Conservation (phyloP, 1,284 basidiomycete species). For the Cryptococcus sp. region DNA sequence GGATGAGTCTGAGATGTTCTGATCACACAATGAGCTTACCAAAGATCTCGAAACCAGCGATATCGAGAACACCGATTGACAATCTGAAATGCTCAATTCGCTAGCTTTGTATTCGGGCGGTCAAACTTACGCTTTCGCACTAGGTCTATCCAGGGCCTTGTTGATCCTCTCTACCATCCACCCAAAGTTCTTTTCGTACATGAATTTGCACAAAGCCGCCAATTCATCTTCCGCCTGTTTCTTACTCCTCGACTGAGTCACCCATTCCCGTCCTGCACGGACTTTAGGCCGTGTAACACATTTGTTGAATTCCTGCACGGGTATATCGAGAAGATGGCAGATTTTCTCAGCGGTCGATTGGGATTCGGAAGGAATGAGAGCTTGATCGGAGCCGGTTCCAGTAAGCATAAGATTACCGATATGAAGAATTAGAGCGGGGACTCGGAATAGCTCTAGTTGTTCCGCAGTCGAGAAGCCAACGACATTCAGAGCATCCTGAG, state of each 20-base stretch:
- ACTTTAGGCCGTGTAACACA: conserved; percentile 83
- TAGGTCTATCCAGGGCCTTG: conserved; percentile 84
- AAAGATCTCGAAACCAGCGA: conserved; percentile 96
- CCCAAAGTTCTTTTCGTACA: conserved; percentile 97
- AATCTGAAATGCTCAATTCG: conserved; percentile 47
- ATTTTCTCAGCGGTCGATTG: conserved; percentile 67
- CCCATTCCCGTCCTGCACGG: conserved; percentile 94
- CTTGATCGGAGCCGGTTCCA: conserved; percentile 79
- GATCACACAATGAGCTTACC: conserved; percentile 18
- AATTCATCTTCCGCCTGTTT: conserved; percentile 94
- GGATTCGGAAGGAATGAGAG: conserved; percentile 64
- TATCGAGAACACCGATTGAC: conserved; percentile 98
- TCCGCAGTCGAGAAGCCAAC: conserved; percentile 70
- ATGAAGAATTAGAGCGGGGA: conserved; percentile 89
- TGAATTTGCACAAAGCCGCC: conserved; percentile 85
- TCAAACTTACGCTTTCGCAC: conserved; percentile 62
- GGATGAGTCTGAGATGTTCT: not conserved
- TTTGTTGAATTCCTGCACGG: conserved; percentile 79
- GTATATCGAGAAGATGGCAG: conserved; percentile 90
- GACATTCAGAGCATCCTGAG: conserved; percentile 33
- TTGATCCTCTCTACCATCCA: conserved; percentile 93
- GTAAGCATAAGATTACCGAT: conserved; percentile 89
- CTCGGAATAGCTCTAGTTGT: conserved; percentile 89
- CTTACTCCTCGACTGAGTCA: conserved; percentile 83
- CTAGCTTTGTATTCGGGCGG: not conserved